Percentiles rank a stretch among this genome's conserved stretches.
Conservation (phyloP, 495 filamentous ascomycete species). For the Amphirosellinia nigrospora region DNA sequence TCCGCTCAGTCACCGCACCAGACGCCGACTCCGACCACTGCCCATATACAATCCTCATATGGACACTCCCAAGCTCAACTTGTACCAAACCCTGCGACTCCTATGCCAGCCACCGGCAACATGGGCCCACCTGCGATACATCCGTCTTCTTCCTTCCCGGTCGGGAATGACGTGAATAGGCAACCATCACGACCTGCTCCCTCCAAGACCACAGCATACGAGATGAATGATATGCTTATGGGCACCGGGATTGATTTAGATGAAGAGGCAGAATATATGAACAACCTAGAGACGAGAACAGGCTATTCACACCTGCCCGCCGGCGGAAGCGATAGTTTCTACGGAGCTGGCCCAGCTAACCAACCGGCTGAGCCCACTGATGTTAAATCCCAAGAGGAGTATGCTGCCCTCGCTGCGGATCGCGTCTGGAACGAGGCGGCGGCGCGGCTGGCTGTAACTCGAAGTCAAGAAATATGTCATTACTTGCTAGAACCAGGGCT, state of each 20-base stretch:
- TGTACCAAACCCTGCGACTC: slow-evolving; percentile 37
- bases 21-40: slow-evolving; percentile 22
- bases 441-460: slow-evolving; percentile 46
- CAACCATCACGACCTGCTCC: slow-evolving; percentile 62
- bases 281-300: slow-evolving; percentile 54
- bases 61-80: slow-evolving; percentile 45
- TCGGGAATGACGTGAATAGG: slow-evolving; percentile 26
- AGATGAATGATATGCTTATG: slow-evolving; percentile 75
- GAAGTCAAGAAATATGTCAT: slow-evolving; percentile 53
- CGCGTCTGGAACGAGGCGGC: slow-evolving; percentile 55
- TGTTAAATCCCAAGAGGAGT: slow-evolving; percentile 57
- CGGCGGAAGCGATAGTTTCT: slow-evolving; percentile 56
- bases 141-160: slow-evolving; percentile 26
- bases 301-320: slow-evolving; percentile 57
- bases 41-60: slow-evolving; percentile 38
- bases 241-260: slow-evolving; percentile 82
- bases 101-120: slow-evolving; percentile 42
- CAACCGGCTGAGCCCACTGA: slow-evolving; percentile 56
- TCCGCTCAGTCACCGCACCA: neutral
- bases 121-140: slow-evolving; percentile 75
- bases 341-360: slow-evolving; percentile 64
- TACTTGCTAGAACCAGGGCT: slow-evolving; percentile 48
- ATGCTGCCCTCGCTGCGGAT: slow-evolving; percentile 53
- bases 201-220: slow-evolving; percentile 70
- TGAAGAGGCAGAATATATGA: slow-evolving; percentile 78